A percentile compares a stretch with the other conserved stretches of the same genome.
phyloP scores from a whole-genome alignment of 306 rosid species.

The Prunus mume region DNA sequence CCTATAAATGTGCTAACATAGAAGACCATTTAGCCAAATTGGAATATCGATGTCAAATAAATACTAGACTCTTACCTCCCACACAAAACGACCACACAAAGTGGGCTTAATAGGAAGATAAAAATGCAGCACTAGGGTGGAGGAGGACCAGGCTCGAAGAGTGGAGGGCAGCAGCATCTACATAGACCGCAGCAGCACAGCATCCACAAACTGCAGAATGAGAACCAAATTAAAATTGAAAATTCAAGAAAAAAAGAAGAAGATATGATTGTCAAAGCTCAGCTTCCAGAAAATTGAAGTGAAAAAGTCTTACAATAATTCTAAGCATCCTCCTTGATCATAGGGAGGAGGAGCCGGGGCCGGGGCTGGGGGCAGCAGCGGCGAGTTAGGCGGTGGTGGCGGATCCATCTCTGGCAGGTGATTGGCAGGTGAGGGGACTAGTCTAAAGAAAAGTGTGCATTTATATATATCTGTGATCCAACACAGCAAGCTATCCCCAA shows the following conservation, averaged over 20 bases:
- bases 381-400: constrained; percentile 34
- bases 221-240: neutral
- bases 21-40: neutral
- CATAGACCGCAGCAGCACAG: constrained; percentile 73
- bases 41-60: neutral
- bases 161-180: constrained; percentile 68
- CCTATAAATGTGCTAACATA: neutral
- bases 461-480: constrained; percentile 5
- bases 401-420: constrained; percentile 45
- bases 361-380: constrained; percentile 37
- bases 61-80: neutral
- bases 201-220: constrained; percentile 63
- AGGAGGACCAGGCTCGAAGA: constrained; percentile 60
- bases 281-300: neutral
- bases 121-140: constrained; percentile 42
- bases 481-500: constrained; percentile 29
- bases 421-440: neutral
- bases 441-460: neutral
- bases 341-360: constrained; percentile 40
- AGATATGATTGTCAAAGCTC: neutral
- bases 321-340: constrained; percentile 47
- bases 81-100: neutral
- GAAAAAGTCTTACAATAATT: constrained; percentile 41
- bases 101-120: neutral
- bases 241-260: neutral